phyloP scores from a whole-genome alignment of 2,329 filamentous ascomycete species.

The Microascus cirrosus region DNA sequence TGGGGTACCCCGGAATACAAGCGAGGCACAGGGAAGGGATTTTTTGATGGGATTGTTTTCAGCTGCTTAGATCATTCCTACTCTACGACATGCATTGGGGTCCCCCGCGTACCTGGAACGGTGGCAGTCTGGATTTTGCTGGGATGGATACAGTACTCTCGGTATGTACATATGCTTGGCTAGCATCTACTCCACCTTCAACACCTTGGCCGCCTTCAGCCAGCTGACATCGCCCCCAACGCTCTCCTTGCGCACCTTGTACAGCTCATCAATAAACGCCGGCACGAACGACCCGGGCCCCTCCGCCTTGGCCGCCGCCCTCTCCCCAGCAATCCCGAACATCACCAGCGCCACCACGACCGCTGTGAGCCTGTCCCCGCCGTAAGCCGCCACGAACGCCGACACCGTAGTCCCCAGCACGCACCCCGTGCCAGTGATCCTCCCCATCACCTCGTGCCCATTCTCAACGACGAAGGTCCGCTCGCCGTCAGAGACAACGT shows the following conservation, averaged over 20 bases:
- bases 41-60: no score
- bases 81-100: no score
- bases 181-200: constrained; percentile 18
- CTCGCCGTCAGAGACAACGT: constrained; percentile 66
- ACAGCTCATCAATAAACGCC: constrained; percentile 67
- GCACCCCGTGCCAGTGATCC: constrained; percentile 74
- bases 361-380: constrained; percentile 57
- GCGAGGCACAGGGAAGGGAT: no score
- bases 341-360: constrained; percentile 62
- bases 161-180: background rate
- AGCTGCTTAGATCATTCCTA: no score
- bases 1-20: background rate
- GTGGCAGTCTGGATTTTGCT: no score
- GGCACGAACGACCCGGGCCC: constrained; percentile 84
- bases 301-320: constrained; percentile 52
- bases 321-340: constrained; percentile 66
- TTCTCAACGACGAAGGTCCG: constrained; percentile 61
- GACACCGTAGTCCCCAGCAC: constrained; percentile 74
- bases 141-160: background rate
- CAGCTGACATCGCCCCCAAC: constrained; percentile 35
- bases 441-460: constrained; percentile 60
- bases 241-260: constrained; percentile 35
- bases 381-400: constrained; percentile 49
- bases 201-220: constrained; percentile 39
- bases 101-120: no score